Evolutionary conservation across 148 eudicot species (phyloP).

Genomic region (Fagopyrum tataricum): DNA sequence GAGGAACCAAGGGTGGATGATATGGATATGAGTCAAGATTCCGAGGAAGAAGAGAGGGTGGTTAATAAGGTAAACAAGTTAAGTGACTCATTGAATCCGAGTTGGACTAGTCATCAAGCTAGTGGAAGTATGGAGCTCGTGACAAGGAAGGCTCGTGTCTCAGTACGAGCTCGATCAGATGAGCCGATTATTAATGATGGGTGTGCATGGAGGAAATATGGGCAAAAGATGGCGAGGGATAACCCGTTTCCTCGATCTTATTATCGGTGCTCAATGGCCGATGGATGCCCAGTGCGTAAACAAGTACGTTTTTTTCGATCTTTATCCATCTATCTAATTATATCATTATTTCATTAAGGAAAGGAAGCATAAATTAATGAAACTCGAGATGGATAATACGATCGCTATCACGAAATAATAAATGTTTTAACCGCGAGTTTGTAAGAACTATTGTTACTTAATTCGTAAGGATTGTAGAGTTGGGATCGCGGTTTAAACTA

Average conservation of each 20-base stretch:
- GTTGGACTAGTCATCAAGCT: constrained; percentile 25
- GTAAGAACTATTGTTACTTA: too few species aligned
- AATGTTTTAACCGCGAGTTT: too few species aligned
- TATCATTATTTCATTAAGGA: too few species aligned
- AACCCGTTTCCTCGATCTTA: constrained; percentile 68
- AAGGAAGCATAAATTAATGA: too few species aligned
- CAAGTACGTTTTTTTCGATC: constrained; percentile 21
- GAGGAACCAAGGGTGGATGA: constrained; percentile 42
- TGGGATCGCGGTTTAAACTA: too few species aligned
- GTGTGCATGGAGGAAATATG: constrained; percentile 71
- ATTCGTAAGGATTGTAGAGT: too few species aligned
- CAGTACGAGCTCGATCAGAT: constrained; percentile 61
- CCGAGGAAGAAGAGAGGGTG: neutral
- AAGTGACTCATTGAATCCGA: constrained; percentile 20
- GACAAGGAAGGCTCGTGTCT: constrained; percentile 73
- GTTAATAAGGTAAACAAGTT: neutral
- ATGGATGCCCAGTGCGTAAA: constrained; percentile 49
- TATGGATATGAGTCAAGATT: neutral
- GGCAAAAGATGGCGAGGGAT: constrained; percentile 65
- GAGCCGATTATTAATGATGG: constrained; percentile 72
- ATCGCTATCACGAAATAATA: neutral
- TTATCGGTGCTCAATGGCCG: constrained; percentile 61
- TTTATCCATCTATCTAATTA: neutral
- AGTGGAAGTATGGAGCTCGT: constrained; percentile 42
- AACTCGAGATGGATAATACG: neutral